Conservation (phyloP, 73 alveolate genomes). For the Blepharisma stoltei region DNA sequence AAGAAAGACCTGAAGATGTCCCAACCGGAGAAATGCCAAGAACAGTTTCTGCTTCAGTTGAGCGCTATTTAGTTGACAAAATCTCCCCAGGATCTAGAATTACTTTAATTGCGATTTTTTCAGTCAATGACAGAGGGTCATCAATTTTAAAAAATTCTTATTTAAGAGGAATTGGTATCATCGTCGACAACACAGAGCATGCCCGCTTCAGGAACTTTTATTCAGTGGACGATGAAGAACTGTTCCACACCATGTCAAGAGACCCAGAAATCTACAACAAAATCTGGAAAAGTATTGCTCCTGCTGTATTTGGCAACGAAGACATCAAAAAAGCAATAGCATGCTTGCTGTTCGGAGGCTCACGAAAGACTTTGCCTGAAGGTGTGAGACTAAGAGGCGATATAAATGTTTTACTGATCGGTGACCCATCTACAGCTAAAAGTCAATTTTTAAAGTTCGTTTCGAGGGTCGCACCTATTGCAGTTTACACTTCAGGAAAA, state of each 20-base stretch:
- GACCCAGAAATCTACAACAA: slow-evolving; percentile 84
- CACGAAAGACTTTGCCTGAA: slow-evolving; percentile 94
- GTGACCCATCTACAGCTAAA: slow-evolving; percentile 99
- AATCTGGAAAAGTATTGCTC: slow-evolving; percentile 90
- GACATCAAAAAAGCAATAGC: slow-evolving; percentile 96
- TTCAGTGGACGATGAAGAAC: slow-evolving; percentile 81
- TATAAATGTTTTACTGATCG: slow-evolving; percentile 97
- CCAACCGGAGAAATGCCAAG: slow-evolving; percentile 99
- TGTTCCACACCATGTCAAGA: slow-evolving; percentile 75
- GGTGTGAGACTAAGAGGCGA: slow-evolving; percentile 99
- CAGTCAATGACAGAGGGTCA: slow-evolving; percentile 66
- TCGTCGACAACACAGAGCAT: slow-evolving; percentile 62
- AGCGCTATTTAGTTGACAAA: slow-evolving; percentile 88
- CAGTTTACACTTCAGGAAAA: slow-evolving; percentile 99
- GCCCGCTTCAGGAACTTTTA: slow-evolving; percentile 52
- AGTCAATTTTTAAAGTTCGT: slow-evolving; percentile 91
- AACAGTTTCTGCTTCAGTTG: slow-evolving; percentile 84
- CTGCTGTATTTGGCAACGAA: slow-evolving; percentile 91
- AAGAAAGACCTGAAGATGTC: slow-evolving; percentile 97
- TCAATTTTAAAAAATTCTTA: slow-evolving; percentile 64
- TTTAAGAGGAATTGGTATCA: slow-evolving; percentile 78
- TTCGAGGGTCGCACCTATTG: slow-evolving; percentile 96
- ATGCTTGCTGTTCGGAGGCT: slow-evolving; percentile 98
- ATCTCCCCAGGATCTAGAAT: slow-evolving; percentile 97
- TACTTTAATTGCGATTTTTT: slow-evolving; percentile 85